Conservation (phyloP, 805 yeast genomes). For the Yarrowia porcina region DNA sequence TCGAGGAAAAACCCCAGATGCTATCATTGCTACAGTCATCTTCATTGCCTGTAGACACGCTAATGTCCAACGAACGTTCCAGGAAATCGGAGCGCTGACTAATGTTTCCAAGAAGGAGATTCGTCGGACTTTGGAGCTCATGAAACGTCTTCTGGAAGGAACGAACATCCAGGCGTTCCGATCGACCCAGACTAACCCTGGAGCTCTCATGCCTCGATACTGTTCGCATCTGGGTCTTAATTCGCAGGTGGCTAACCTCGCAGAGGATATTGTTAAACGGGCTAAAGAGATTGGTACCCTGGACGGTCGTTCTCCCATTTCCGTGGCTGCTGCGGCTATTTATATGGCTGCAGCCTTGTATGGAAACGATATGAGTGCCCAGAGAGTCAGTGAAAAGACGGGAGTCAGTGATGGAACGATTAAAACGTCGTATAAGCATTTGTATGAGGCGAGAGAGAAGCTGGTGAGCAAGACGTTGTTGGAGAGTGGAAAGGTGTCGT, state of each 20-base stretch:
- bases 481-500: conserved; percentile 58
- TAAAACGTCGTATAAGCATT: conserved; percentile 80
- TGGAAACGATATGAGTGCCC: conserved; percentile 68
- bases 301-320: conserved; percentile 95
- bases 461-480: conserved; percentile 78
- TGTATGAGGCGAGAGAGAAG: conserved; percentile 68
- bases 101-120: conserved; percentile 92
- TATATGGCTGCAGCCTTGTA: conserved; percentile 92
- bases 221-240: conserved; percentile 91
- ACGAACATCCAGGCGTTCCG: conserved; percentile 44
- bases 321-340: conserved; percentile 96
- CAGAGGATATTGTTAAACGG: conserved; percentile 85
- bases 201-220: conserved; percentile 90
- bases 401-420: conserved; percentile 98
- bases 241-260: conserved; percentile 82
- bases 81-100: conserved; percentile 93
- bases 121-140: conserved; percentile 83
- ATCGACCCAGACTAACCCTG: conserved; percentile 86
- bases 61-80: conserved; percentile 88
- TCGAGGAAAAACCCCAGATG: conserved; percentile 87
- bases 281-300: conserved; percentile 89
- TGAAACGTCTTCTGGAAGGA: conserved; percentile 58
- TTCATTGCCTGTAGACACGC: conserved; percentile 93
- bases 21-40: conserved; percentile 95
- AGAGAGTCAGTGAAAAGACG: conserved; percentile 82